Percentiles rank a stretch among this genome's conserved stretches.
Evolutionary conservation across 2,329 filamentous ascomycete genomes (phyloP).

Genomic region (Hypoxylon sp.): DNA sequence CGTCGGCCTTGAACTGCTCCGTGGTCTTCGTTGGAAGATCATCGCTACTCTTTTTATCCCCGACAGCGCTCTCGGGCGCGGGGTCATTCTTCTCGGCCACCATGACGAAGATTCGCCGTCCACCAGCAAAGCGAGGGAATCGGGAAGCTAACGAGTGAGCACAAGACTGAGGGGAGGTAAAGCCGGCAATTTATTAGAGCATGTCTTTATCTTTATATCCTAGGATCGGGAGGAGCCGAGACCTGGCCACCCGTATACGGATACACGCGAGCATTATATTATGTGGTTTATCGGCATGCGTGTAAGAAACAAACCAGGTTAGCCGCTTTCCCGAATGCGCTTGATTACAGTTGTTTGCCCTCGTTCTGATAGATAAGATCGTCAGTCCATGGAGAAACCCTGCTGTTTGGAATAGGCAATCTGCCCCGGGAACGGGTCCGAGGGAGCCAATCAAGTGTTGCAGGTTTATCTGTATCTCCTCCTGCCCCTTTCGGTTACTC

Average conservation of each 20-base stretch:
- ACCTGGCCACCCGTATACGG: not conserved
- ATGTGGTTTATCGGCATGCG: not conserved
- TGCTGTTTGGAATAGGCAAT: slow-evolving; percentile 11
- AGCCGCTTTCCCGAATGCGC: not conserved
- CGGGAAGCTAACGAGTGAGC: not conserved
- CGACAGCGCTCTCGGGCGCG: slow-evolving; percentile 11
- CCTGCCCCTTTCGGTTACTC: slow-evolving; percentile 27
- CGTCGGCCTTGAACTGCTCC: slow-evolving; percentile 15
- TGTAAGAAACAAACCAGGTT: not conserved
- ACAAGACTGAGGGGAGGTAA: not conserved
- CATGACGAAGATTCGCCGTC: slow-evolving; percentile 15
- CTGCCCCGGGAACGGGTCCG: not conserved
- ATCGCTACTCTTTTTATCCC: slow-evolving; percentile 27
- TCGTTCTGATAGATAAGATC: slow-evolving; percentile 15
- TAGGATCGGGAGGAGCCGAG: not conserved
- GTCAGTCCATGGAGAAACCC: not conserved
- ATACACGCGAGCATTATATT: not conserved
- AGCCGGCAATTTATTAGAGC: not conserved
- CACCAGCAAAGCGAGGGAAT: not conserved
- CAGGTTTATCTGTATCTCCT: slow-evolving; percentile 31
- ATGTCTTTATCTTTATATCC: slow-evolving; percentile 3
- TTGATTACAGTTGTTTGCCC: not conserved
- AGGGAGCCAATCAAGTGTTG: slow-evolving; percentile 26
- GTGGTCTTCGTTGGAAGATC: slow-evolving; percentile 32
- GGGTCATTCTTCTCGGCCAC: slow-evolving; percentile 2